phyloP scores from a whole-genome alignment of 1,139 yeast genomes.

The Geotrichum aggregatum region DNA sequence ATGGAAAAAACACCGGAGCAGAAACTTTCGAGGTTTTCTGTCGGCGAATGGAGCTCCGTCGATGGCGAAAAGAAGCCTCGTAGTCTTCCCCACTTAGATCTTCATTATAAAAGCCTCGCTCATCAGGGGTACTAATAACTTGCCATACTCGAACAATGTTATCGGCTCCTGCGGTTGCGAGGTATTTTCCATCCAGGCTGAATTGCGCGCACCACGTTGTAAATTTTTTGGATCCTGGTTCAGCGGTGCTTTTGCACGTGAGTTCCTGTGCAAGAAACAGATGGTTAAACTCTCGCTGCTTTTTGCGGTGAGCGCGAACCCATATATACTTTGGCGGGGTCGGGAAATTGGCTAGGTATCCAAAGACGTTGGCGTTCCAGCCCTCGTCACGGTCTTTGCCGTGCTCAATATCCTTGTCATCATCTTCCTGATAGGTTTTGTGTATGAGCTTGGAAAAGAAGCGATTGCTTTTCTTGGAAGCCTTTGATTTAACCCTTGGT shows the following conservation, averaged over 20 bases:
- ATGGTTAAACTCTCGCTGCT: constrained; percentile 45
- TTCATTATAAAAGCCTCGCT: constrained; percentile 24
- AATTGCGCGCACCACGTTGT: constrained; percentile 74
- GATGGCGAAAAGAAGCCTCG: constrained; percentile 1
- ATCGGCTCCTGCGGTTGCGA: constrained; percentile 83
- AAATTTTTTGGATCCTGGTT: constrained; percentile 29
- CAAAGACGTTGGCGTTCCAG: constrained; percentile 37
- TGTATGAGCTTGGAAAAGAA: constrained; percentile 10
- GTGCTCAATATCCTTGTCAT: constrained; percentile 11
- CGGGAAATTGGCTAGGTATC: constrained; percentile 33
- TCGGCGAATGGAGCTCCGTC: constrained; percentile 10
- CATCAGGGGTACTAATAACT: constrained; percentile 49
- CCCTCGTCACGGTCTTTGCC: constrained; percentile 35
- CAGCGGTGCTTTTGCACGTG: constrained; percentile 27
- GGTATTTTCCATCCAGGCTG: constrained; percentile 70
- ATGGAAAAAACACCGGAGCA: constrained; percentile 79
- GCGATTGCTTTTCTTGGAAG: not conserved
- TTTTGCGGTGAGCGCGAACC: constrained; percentile 38
- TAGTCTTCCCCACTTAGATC: constrained; percentile 23
- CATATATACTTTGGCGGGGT: constrained; percentile 39
- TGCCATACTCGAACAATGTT: constrained; percentile 69
- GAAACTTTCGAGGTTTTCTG: constrained; percentile 32
- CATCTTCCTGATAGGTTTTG: constrained; percentile 11
- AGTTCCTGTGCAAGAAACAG: constrained; percentile 81
- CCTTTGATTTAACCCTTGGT: not conserved